phyloP scores from a whole-genome alignment of 371 early-diverging fungal species.

The Mucor sp. region DNA sequence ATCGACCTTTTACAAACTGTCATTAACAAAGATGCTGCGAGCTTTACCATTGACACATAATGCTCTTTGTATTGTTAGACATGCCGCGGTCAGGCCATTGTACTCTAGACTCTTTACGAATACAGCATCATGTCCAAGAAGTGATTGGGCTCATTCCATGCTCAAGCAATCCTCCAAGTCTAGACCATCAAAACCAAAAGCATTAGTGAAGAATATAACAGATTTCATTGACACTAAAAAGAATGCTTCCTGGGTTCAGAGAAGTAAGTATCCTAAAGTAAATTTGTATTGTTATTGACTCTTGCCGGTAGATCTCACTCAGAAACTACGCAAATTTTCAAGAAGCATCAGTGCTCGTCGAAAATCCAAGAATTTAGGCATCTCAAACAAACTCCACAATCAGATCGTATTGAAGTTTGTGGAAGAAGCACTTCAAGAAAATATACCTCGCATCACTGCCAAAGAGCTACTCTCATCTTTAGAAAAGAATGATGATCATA shows the following conservation, averaged over 20 bases:
- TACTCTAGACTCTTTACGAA: background rate
- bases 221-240: background rate
- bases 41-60: constrained; percentile 3
- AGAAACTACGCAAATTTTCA: constrained; percentile 6
- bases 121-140: background rate
- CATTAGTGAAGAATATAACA: background rate
- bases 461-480: background rate
- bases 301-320: background rate
- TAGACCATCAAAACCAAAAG: background rate
- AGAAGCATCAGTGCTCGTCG: constrained; percentile 17
- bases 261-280: background rate
- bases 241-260: constrained; percentile 1
- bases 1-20: background rate
- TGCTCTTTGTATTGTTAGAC: background rate
- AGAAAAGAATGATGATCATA: constrained; percentile 5
- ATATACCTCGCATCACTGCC: constrained; percentile 19
- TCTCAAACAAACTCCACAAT: constrained; percentile 19
- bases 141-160: background rate
- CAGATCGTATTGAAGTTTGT: constrained; percentile 24
- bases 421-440: constrained; percentile 16
- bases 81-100: background rate
- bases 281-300: background rate
- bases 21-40: constrained; percentile 1
- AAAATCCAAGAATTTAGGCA: constrained; percentile 29
- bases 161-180: background rate